These are phyloP conservation scores for Phialophora chinensis DNA, from an alignment of 2,329 filamentous ascomycete species.

Conservation along the genomic window DNA sequence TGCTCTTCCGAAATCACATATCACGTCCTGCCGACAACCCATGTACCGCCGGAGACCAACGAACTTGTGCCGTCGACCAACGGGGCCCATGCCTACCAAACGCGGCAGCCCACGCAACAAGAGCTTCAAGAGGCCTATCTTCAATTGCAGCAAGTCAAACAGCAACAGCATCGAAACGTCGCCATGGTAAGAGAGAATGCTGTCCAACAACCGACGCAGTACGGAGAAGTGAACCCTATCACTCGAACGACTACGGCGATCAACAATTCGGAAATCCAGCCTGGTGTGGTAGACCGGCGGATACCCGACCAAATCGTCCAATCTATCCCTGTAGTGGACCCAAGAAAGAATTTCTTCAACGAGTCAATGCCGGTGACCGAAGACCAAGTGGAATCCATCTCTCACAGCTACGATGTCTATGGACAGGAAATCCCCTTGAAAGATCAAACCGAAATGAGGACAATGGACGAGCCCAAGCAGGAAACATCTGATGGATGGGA, in stretches of 20 bases:
- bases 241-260: constrained; percentile 51
- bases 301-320: constrained; percentile 51
- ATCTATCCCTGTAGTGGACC: constrained; percentile 61
- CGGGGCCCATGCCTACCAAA: constrained; percentile 50
- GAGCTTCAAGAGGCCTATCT: constrained; percentile 66
- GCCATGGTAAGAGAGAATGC: constrained; percentile 60
- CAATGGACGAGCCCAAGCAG: constrained; percentile 41
- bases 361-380: constrained; percentile 52
- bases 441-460: constrained; percentile 55
- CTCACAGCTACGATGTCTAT: constrained; percentile 64
- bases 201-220: constrained; percentile 63
- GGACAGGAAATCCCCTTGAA: constrained; percentile 57
- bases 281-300: constrained; percentile 51
- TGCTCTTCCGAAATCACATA: constrained; percentile 73
- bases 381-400: constrained; percentile 63
- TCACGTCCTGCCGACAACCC: constrained; percentile 68
- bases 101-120: constrained; percentile 59
- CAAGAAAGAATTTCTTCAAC: constrained; percentile 54
- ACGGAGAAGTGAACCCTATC: constrained; percentile 49
- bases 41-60: constrained; percentile 61
- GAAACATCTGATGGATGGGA: constrained; percentile 82
- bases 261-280: constrained; percentile 46
- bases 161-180: constrained; percentile 55
- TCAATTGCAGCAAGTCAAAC: constrained; percentile 54
- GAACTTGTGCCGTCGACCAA: constrained; percentile 50